Percentiles rank a stretch among this genome's conserved stretches.
Evolutionary conservation across 116 monocot species (phyloP).

Genomic region (Trichopus zeylanicus): DNA sequence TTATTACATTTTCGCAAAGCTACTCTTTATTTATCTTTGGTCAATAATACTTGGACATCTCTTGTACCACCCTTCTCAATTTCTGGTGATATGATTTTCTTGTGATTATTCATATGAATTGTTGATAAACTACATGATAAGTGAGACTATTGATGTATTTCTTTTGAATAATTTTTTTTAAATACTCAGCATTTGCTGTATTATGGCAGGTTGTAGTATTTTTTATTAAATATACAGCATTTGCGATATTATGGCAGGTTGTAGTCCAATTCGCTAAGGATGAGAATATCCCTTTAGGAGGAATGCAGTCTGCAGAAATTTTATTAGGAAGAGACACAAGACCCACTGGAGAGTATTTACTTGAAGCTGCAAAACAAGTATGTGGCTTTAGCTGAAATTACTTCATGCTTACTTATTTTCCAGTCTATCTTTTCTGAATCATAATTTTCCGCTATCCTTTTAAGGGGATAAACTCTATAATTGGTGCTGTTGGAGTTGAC

Average conservation of each 20-base stretch:
- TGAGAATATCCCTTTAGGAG: conserved; percentile 61
- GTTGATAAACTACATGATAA: no score
- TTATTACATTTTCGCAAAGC: no score
- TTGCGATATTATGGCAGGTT: conserved; percentile 21
- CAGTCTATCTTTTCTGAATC: background rate
- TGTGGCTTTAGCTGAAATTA: background rate
- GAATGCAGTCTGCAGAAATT: conserved; percentile 40
- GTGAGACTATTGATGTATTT: no score
- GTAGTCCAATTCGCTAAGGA: conserved; percentile 52
- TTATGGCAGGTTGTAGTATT: background rate
- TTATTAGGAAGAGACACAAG: conserved; percentile 94
- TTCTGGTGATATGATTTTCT: no score
- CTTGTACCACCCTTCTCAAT: no score
- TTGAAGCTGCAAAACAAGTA: conserved; percentile 79
- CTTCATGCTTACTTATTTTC: background rate
- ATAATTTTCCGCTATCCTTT: background rate
- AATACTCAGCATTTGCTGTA: no score
- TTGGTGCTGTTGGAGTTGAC: conserved; percentile 65
- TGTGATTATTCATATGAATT: no score
- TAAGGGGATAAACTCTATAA: conserved; percentile 67
- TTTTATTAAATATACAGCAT: background rate
- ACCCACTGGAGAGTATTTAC: conserved; percentile 69
- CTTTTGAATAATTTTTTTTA: no score
- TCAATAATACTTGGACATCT: no score
- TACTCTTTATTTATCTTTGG: no score